Percentiles rank a stretch among this genome's conserved stretches.
Evolutionary conservation across 345 rosid genomes (phyloP).

Genomic region (Brassica nigra): DNA sequence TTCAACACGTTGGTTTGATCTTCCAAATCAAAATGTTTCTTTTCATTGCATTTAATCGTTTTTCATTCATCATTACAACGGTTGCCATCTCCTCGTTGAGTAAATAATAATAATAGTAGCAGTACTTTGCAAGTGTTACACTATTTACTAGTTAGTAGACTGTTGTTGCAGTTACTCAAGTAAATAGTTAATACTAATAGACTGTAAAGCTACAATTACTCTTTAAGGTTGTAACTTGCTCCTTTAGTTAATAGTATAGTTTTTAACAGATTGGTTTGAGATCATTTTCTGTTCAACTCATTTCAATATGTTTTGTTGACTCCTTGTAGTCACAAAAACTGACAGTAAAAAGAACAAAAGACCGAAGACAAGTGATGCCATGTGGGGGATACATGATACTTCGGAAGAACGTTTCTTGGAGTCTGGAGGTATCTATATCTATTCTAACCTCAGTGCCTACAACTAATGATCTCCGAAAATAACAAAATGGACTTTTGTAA

Average conservation of each 20-base stretch:
- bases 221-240: not conserved
- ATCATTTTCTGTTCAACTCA: not conserved
- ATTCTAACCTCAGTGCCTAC: not conserved
- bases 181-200: no score
- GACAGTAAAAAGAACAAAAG: not conserved
- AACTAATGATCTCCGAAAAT: not conserved
- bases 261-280: not conserved
- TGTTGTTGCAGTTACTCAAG: not conserved
- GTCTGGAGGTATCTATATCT: slow-evolving; percentile 61
- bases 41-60: not conserved
- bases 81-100: not conserved
- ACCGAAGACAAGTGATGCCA: slow-evolving; percentile 49
- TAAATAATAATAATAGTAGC: not conserved
- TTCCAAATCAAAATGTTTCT: not conserved
- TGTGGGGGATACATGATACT: slow-evolving; percentile 67
- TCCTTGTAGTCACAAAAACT: not conserved
- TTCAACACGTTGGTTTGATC: slow-evolving; percentile 1
- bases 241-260: not conserved
- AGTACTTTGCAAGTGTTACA: not conserved
- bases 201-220: not conserved
- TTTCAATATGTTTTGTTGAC: not conserved
- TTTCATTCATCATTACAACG: not conserved
- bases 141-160: not conserved
- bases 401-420: slow-evolving; percentile 68
- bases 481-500: slow-evolving; percentile 1